Base-by-base conservation (phyloP, 306 rosid species). In the Hippophae gyantsensis region DNA sequence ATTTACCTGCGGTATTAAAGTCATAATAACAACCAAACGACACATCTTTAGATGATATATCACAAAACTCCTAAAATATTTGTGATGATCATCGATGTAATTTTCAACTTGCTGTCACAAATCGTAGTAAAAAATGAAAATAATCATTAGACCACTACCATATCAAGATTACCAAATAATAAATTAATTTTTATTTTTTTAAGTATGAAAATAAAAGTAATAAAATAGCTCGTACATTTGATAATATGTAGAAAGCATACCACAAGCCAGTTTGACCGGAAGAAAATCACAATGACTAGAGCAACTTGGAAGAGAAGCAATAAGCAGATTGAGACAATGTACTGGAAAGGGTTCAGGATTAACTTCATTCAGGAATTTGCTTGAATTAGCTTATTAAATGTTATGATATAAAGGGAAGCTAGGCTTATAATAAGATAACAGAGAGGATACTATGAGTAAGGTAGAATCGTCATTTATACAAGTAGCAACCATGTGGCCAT, bases 1-100 rank as follows among this genome's bases (percentile, higher is more conserved):
- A 18, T 18, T 18, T 73, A 83, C 89, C 85, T 83, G 85, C 2
- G 79, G 85, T 54, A 71, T 50, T 74, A 83, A 66, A 65, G 73
- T 67, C 51, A 46, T 52, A 50, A 76, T 64, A 8, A 68, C 64
- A 9, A 79, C 52, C 18, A 72, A 13, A 54, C 85, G 83, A 65
- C 85, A 65, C 53, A 72, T 38, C 43, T 8, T 43, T 1, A 79
- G 9, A 52, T 79, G 78, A 71, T 76, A 66, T 10, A 60, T 26
- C 68, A 71, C 25, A 61, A 79, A 79, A 47, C 0, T 45, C 69
- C 56, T 69, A 73, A 79, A 68, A 25, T 42, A 40, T 13, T 6
- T 5, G 60, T 75, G 56, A 13, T 44, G 0, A 61, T 56, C 68
- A 13, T 70, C 73, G 7, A 81, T 71, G 72, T 41, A 72, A 71